Base-by-base conservation (phyloP, 768 basidiomycete species). In the Rhizopogon vesiculosus region DNA sequence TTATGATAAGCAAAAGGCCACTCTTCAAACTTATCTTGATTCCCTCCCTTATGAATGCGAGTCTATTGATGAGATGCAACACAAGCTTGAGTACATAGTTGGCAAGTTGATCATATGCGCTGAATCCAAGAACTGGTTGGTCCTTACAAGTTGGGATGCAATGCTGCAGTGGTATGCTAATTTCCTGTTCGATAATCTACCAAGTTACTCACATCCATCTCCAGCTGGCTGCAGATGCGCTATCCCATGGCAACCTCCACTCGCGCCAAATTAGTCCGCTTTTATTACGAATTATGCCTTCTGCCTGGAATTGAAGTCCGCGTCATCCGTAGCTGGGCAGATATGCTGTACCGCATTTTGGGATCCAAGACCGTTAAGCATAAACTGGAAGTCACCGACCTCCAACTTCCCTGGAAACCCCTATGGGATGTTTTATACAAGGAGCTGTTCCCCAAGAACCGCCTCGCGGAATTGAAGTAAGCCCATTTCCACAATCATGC, bases 271-370 rank as follows among this genome's bases (percentile, higher is more conserved):
- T 81, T 93, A 52, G 87, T 85, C 13, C 53, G 77, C 39, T 71
- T 93, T 46, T 91, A 91, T 70, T 92, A 88, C 63, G 87, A 92
- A 63, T 71, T 93, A n/a, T 83, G 81, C 66, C 72, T 90, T 35
- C 66, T 89, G 7, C 91, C 90, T 44, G 89, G 89, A 48, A 73
- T 91, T 51, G 89, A 93, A 52, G 77, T 84, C 9, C 83, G 86
- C 42, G 75, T 86, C 59, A 75, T 84, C 56, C 82, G 87, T 48
- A 82, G 76, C 66, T 92, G 89, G 88, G 83, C 86, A 13, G 87
- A 88, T 62, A 89, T 89, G 82, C 76, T 91, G 60, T 79, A 84
- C 45, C 84, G 87, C 55, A 75, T 92, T 44, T 74, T 91, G 13
- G 78, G 80, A 40, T 83, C 77, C 66, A 90, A 87, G 72, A 75